Percentiles rank a stretch among this genome's conserved stretches.
phyloP scores from a whole-genome alignment of 179 eudicot genomes.

The Heliamphora pulchella region DNA sequence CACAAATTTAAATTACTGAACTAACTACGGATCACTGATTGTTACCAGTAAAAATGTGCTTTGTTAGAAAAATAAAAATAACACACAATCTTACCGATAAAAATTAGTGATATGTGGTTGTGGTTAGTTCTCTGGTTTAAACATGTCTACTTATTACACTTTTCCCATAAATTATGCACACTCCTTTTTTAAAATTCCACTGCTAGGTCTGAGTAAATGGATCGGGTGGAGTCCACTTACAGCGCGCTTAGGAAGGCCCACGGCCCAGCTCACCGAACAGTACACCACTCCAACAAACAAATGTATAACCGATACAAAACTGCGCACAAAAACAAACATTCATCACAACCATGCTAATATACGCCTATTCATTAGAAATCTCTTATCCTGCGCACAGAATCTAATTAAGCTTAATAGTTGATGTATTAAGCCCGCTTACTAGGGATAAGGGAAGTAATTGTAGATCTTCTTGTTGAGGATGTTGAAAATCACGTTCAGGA shows the following conservation, averaged over 20 bases:
- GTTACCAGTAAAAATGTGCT: too few species aligned
- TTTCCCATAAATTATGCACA: too few species aligned
- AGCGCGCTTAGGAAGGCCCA: constrained; percentile 97
- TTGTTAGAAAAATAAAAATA: too few species aligned
- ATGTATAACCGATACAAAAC: constrained; percentile 92
- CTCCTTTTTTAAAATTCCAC: too few species aligned
- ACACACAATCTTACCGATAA: too few species aligned
- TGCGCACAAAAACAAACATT: constrained; percentile 27
- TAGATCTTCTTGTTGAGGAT: constrained; percentile 97
- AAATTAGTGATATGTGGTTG: too few species aligned
- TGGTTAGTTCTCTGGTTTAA: too few species aligned
- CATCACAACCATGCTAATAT: constrained; percentile 2
- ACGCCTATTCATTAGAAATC: background rate
- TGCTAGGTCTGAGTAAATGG: background rate
- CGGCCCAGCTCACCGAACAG: constrained; percentile 82
- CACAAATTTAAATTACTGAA: too few species aligned
- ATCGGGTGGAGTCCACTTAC: constrained; percentile 43
- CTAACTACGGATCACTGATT: too few species aligned
- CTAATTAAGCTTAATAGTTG: background rate
- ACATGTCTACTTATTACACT: too few species aligned
- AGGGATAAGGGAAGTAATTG: constrained; percentile 96
- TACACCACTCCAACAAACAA: constrained; percentile 76
- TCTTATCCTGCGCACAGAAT: background rate
- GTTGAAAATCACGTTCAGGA: constrained; percentile 93
- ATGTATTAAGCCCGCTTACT: constrained; percentile 42